Conservation (phyloP, 1,139 yeast species). For the Scheffersomyces illinoinensis region DNA sequence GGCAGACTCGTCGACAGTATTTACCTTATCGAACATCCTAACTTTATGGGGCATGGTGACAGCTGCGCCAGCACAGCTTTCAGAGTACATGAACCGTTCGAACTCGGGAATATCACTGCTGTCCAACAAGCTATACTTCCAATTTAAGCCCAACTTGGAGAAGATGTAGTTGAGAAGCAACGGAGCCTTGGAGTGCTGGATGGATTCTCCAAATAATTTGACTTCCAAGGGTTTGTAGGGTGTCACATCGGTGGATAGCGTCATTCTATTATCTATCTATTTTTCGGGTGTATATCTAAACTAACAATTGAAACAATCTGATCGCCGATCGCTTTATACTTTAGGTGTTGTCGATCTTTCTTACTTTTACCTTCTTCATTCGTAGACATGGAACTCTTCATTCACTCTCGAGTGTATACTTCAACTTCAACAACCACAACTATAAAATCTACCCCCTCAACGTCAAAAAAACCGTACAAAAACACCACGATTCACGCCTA, state of each 20-base stretch:
- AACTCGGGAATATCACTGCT: slow-evolving; percentile 17
- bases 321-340: not conserved
- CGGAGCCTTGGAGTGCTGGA: slow-evolving; percentile 21
- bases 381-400: not conserved
- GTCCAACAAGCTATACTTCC: slow-evolving; percentile 19
- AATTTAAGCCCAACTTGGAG: slow-evolving; percentile 14
- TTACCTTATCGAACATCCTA: slow-evolving; percentile 22
- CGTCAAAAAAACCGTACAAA: not conserved
- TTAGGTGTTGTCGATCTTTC: too few species aligned
- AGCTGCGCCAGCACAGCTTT: slow-evolving; percentile 23
- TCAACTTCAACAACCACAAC: not conserved
- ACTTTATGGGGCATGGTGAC: slow-evolving; percentile 33
- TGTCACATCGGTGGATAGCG: not conserved
- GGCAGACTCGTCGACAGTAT: slow-evolving; percentile 23
- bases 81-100: slow-evolving; percentile 11
- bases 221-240: not conserved
- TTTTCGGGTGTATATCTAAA: not conserved
- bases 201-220: slow-evolving; percentile 15
- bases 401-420: not conserved
- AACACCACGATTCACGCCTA: not conserved
- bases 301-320: not conserved
- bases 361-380: not conserved
- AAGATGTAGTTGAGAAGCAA: slow-evolving; percentile 20
- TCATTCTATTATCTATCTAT: not conserved
- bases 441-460: not conserved